A percentile compares a stretch with the other conserved stretches of the same genome.
Conservation (phyloP, 495 filamentous ascomycete species). For the Glutinoglossum americanum region DNA sequence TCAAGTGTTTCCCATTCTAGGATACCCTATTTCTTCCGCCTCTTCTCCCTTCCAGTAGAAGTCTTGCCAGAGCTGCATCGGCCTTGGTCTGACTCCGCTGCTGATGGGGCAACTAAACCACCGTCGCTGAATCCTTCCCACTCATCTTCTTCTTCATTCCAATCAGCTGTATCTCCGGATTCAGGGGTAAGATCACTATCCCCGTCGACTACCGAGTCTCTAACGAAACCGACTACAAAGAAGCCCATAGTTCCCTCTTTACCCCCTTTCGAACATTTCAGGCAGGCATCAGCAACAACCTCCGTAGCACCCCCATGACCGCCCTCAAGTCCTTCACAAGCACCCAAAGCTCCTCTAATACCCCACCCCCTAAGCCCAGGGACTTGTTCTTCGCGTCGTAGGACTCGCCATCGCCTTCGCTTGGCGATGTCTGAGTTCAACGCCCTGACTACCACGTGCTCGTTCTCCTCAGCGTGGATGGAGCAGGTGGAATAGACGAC, state of each 20-base stretch:
- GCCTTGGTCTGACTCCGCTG: background rate
- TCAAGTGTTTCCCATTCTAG: background rate
- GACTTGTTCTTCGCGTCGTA: conserved; percentile 48
- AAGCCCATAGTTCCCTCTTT: conserved; percentile 57
- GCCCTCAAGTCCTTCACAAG: conserved; percentile 17
- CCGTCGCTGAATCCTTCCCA: background rate
- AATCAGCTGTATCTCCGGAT: background rate
- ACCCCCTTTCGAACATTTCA: conserved; percentile 61
- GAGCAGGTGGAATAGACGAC: conserved; percentile 92
- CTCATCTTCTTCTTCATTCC: background rate
- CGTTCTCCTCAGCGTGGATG: conserved; percentile 67
- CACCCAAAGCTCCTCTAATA: conserved; percentile 30
- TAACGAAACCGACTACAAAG: conserved; percentile 45
- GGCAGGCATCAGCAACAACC: conserved; percentile 43
- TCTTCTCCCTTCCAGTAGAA: background rate
- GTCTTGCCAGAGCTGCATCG: background rate
- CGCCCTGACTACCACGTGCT: conserved; percentile 53
- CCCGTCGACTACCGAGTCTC: conserved; percentile 17
- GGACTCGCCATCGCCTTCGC: conserved; percentile 51
- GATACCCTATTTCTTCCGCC: background rate
- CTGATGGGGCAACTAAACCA: background rate
- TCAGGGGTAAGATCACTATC: background rate
- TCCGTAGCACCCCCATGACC: conserved; percentile 6
- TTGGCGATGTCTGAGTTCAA: conserved; percentile 41
- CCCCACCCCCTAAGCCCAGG: conserved; percentile 48